Percentiles rank a stretch among this genome's conserved stretches.
Conservation (phyloP, 1,139 yeast species). For the Yamadazyma dendronema region DNA sequence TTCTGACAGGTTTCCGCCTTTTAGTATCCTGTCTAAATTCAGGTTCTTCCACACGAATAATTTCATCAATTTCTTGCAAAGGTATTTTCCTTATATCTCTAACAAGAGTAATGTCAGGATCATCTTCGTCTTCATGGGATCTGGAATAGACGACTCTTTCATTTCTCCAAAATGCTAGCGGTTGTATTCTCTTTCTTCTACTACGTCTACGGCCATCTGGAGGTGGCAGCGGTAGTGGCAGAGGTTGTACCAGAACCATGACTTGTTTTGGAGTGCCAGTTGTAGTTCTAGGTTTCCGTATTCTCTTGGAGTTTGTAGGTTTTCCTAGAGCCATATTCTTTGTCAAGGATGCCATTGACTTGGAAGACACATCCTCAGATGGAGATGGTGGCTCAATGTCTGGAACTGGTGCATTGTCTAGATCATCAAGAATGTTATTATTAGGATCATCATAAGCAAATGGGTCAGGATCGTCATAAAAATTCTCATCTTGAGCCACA, state of each 20-base stretch:
- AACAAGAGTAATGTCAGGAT: conserved; percentile 36
- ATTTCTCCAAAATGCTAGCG: conserved; percentile 84
- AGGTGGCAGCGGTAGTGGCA: conserved; percentile 46
- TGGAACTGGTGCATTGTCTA: background rate
- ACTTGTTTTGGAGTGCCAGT: conserved; percentile 6
- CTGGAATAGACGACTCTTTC: conserved; percentile 68
- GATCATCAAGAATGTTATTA: conserved; percentile 4
- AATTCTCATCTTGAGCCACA: background rate
- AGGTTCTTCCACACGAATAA: conserved; percentile 48
- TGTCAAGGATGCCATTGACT: conserved; percentile 26
- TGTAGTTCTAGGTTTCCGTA: conserved; percentile 5
- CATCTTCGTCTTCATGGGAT: conserved; percentile 43
- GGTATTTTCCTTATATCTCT: conserved; percentile 40
- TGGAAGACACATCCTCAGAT: background rate
- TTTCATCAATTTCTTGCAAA: conserved; percentile 59
- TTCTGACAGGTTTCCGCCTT: conserved; percentile 9
- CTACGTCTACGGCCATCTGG: conserved; percentile 53
- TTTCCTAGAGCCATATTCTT: conserved; percentile 43
- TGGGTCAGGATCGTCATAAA: conserved; percentile 1
- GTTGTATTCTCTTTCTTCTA: conserved; percentile 63
- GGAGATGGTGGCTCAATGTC: background rate
- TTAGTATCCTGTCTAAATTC: background rate
- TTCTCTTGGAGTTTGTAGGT: conserved; percentile 15
- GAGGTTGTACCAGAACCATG: conserved; percentile 20
- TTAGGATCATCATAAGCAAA: conserved; percentile 5